phyloP scores from a whole-genome alignment of 2,329 filamentous ascomycete species.

The Aspergillus alliaceus region DNA sequence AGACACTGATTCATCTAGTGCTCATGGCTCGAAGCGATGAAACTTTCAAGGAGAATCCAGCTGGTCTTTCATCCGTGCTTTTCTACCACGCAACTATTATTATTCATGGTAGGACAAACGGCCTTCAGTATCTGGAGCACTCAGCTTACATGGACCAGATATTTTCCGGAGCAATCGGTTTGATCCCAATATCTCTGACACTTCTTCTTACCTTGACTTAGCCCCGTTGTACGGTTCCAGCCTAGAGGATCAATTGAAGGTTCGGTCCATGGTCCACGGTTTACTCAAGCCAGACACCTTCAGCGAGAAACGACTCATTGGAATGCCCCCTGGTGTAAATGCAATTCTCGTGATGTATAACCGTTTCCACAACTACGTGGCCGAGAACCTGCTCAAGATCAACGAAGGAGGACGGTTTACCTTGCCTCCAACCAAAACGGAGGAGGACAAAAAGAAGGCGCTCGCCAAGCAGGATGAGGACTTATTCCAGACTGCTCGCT shows the following conservation, averaged over 20 bases:
- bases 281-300: slow-evolving; percentile 42
- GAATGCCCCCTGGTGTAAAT: slow-evolving; percentile 36
- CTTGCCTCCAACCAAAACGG: slow-evolving; percentile 15
- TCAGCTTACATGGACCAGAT: slow-evolving; percentile 30
- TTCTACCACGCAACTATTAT: slow-evolving; percentile 55
- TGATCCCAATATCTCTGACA: slow-evolving; percentile 37
- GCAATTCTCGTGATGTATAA: slow-evolving; percentile 39
- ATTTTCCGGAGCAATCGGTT: slow-evolving; percentile 32
- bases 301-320: slow-evolving; percentile 33
- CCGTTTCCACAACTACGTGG: slow-evolving; percentile 43
- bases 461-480: slow-evolving; percentile 38
- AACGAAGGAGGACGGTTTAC: slow-evolving; percentile 42
- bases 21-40: slow-evolving; percentile 10
- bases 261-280: slow-evolving; percentile 39
- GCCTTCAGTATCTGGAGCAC: not conserved
- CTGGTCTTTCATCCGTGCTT: slow-evolving; percentile 48
- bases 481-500: slow-evolving; percentile 35
- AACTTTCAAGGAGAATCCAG: slow-evolving; percentile 36
- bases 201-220: slow-evolving; percentile 51
- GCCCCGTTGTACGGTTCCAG: slow-evolving; percentile 47
- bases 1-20: not conserved
- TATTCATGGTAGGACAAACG: slow-evolving; percentile 43
- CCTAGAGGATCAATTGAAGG: slow-evolving; percentile 32
- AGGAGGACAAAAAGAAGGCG: slow-evolving; percentile 32
- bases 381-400: slow-evolving; percentile 38